Evolutionary conservation across 345 rosid genomes (phyloP).

Genomic region (Lepidium africanum): DNA sequence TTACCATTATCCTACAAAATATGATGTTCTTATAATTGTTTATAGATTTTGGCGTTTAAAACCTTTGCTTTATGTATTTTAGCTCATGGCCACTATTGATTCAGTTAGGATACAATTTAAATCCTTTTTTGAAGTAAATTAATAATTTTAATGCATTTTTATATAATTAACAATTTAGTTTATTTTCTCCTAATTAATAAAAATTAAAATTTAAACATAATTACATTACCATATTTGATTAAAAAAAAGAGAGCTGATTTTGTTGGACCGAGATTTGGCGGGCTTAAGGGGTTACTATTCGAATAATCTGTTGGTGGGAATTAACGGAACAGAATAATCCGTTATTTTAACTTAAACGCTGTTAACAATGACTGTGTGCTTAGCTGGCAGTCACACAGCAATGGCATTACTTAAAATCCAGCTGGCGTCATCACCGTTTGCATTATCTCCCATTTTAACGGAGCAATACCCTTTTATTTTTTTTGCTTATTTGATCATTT

Average conservation of each 20-base stretch:
- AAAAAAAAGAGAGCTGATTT: not conserved
- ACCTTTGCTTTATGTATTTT: too few species aligned
- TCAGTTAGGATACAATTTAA: too few species aligned
- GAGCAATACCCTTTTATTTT: not conserved
- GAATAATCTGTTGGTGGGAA: conserved; percentile 4
- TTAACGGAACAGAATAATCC: conserved; percentile 16
- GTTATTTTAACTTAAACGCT: conserved; percentile 3
- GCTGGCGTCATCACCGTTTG: conserved; percentile 15
- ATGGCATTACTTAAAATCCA: not conserved
- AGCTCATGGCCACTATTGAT: too few species aligned
- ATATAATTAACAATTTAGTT: not conserved
- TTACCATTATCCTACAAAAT: too few species aligned
- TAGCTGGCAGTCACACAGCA: conserved; percentile 17
- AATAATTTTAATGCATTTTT: too few species aligned
- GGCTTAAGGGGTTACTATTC: conserved; percentile 9
- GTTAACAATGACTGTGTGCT: conserved; percentile 13
- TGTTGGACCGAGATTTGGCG: conserved; percentile 22
- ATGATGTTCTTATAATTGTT: too few species aligned
- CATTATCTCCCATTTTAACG: not conserved
- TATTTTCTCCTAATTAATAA: not conserved
- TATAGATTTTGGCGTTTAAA: too few species aligned
- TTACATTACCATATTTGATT: too few species aligned
- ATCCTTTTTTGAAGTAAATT: not conserved
- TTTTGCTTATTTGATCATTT: not conserved
- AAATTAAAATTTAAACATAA: too few species aligned